phyloP scores from a whole-genome alignment of 2,329 filamentous ascomycete species.

The Diaporthe australafricana region DNA sequence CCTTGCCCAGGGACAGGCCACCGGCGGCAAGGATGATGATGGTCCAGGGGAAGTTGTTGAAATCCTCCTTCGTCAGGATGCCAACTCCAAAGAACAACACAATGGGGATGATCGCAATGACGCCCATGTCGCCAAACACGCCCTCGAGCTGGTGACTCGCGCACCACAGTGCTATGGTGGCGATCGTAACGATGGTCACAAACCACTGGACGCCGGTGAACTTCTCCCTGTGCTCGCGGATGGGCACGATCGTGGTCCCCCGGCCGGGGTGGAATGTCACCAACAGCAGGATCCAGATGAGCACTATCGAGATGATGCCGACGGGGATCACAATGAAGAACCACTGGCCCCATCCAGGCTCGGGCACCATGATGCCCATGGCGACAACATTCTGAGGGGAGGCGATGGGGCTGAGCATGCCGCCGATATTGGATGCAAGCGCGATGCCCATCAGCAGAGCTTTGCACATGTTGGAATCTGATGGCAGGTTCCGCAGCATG shows the following conservation, averaged over 20 bases:
- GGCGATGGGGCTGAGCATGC: conserved; percentile 95
- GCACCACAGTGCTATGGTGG: conserved; percentile 93
- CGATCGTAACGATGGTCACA: conserved; percentile 83
- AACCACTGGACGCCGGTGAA: conserved; percentile 95
- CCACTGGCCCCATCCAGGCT: conserved; percentile 94
- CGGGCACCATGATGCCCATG: conserved; percentile 92
- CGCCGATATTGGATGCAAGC: conserved; percentile 93
- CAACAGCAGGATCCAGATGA: conserved; percentile 91
- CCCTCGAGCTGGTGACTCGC: conserved; percentile 87
- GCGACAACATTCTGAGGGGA: conserved; percentile 98
- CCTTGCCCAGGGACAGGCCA: conserved; percentile 90
- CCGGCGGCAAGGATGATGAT: conserved; percentile 98
- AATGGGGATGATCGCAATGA: conserved; percentile 95
- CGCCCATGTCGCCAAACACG: conserved; percentile 97
- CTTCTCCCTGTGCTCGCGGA: conserved; percentile 87
- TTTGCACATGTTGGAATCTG: conserved; percentile 93
- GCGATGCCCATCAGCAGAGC: conserved; percentile 96
- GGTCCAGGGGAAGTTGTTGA: conserved; percentile 99
- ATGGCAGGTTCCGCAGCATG: conserved; percentile 90
- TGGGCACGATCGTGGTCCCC: conserved; percentile 90
- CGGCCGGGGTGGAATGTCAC: conserved; percentile 86
- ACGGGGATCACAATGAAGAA: conserved; percentile 97
- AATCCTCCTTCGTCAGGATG: conserved; percentile 97
- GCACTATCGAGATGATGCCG: conserved; percentile 85
- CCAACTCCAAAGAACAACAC: conserved; percentile 97